Base-by-base conservation (phyloP, 176 grass and related monocot species). In the Rhynchospora breviuscula region DNA sequence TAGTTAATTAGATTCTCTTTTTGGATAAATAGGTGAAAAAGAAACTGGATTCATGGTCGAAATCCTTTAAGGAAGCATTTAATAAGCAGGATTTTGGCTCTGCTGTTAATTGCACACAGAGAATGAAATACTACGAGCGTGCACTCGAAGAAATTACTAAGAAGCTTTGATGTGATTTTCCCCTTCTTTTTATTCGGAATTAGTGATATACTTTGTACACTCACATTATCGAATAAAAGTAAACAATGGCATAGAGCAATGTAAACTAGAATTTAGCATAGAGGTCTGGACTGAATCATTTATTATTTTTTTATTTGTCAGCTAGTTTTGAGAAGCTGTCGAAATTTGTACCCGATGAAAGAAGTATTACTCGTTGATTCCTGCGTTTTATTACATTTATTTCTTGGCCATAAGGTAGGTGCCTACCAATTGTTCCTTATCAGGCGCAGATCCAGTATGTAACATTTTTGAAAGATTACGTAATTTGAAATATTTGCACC, bases 71-170 rank as follows among this genome's bases (percentile, higher is more conserved):
- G 48, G 79, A 93, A 85, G 91, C 91, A 15, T 98, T 93, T 58
- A 21, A 85, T 0, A 89, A 85, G 52, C 62, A 63, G 29, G 83
- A 95, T 69, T 93, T 93, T 25, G 65, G 90, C 17, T n/a, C 29
- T 64, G 91, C 93, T 13, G 77, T 95, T 58, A 56, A 85, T 85
- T 87, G 91, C 61, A 95, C 83, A 12, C 89, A 95, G 62, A 88
- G 93, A 89, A 95, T 98, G 93, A 94, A 85, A 81, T 98, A 98
- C 73, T 95, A 95, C 15, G 92, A 91, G 46, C 89, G 86, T 7
- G 96, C 92, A 48, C 72, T 91, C 15, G 89, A 98, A 93, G 93
- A 95, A 84, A 93, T 89, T 4, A 81, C 85, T 73, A 98, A 95
- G 85, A 98, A 98, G 65, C 81, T 95, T 33, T 95, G 56, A 90